A percentile compares a stretch with the other conserved stretches of the same genome.
Conservation (phyloP, 805 yeast genomes). For the Wickerhamomyces bisporus region DNA sequence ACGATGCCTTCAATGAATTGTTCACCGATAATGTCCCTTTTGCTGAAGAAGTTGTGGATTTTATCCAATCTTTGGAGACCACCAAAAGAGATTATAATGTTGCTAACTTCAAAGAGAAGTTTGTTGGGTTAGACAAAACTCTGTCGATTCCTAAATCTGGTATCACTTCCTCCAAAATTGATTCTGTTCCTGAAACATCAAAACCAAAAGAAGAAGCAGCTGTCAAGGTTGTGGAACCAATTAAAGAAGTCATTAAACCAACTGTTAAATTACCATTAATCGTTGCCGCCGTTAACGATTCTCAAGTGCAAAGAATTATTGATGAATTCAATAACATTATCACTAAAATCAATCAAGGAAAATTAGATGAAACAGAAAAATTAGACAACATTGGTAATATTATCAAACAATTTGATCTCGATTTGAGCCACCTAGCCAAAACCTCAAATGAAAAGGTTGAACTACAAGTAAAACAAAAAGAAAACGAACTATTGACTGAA, state of each 20-base stretch:
- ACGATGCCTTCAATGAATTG: conserved; percentile 54
- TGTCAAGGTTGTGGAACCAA: conserved; percentile 4
- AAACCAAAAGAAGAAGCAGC: conserved; percentile 8
- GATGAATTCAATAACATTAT: conserved; percentile 21
- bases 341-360: conserved; percentile 19
- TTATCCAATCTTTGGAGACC: conserved; percentile 36
- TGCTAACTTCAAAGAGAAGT: conserved; percentile 32
- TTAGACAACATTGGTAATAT: conserved; percentile 11
- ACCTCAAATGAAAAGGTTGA: conserved; percentile 9
- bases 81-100: conserved; percentile 25
- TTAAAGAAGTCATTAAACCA: conserved; percentile 12
- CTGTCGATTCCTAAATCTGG: conserved; percentile 36
- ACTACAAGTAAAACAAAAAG: conserved; percentile 30
- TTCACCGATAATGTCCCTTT: conserved; percentile 63
- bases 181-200: conserved; percentile 13
- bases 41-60: conserved; percentile 49
- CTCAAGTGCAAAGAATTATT: conserved; percentile 19
- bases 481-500: conserved; percentile 52
- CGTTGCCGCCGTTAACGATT: conserved; percentile 25
- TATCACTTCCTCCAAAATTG: conserved; percentile 30
- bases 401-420: conserved; percentile 18
- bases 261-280: conserved; percentile 22
- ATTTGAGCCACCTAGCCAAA: conserved; percentile 12
- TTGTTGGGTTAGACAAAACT: conserved; percentile 34
- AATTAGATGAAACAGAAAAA: conserved; percentile 10